phyloP scores from a whole-genome alignment of 2,329 filamentous ascomycete species.

The Phialophora chinensis region DNA sequence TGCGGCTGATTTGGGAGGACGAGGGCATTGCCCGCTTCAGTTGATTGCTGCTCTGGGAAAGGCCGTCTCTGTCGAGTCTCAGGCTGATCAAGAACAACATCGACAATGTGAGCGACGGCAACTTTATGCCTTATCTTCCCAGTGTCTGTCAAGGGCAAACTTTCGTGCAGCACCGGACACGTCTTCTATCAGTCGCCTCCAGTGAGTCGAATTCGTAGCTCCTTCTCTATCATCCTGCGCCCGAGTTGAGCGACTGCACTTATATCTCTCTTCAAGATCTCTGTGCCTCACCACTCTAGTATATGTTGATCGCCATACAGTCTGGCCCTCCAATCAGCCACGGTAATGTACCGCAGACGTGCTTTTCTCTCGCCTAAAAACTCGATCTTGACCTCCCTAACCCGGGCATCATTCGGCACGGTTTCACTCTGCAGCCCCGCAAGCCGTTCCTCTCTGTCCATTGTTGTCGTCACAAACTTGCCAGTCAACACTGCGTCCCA shows the following conservation, averaged over 20 bases:
- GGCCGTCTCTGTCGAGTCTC: neutral
- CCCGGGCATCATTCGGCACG: constrained; percentile 13
- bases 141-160: neutral
- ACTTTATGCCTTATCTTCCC: too few species aligned
- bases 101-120: too few species aligned
- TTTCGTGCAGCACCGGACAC: neutral
- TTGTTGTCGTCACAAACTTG: constrained; percentile 19
- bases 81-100: too few species aligned
- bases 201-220: neutral
- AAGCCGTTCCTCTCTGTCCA: constrained; percentile 21
- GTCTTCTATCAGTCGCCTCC: neutral
- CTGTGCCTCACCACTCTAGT: constrained; percentile 12
- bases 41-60: neutral
- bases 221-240: neutral
- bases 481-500: constrained; percentile 57
- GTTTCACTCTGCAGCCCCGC: neutral
- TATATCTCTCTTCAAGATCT: too few species aligned
- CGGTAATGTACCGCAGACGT: constrained; percentile 19
- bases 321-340: constrained; percentile 16
- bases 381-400: constrained; percentile 26
- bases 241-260: too few species aligned
- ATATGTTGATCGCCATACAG: constrained; percentile 12
- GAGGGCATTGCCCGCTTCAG: neutral
- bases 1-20: neutral
- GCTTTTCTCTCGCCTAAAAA: constrained; percentile 19